Evolutionary conservation across 225 moss, liverwort and hornwort species (phyloP).

Genomic region (Marchantia paleacea): DNA sequence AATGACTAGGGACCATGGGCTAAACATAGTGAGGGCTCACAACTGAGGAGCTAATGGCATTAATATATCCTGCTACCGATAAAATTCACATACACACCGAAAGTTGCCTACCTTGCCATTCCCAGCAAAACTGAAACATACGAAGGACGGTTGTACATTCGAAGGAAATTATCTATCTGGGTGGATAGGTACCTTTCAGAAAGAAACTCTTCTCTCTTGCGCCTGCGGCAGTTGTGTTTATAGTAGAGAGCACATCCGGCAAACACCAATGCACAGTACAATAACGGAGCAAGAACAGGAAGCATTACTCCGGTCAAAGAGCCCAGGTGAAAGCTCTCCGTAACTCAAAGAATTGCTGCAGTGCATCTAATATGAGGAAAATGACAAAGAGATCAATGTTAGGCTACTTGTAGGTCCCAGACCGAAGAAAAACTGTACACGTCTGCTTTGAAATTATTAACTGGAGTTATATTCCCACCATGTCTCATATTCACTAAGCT

Average conservation of each 20-base stretch:
- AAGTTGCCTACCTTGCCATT: background rate
- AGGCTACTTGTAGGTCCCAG: no score
- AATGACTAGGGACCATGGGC: background rate
- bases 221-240: conserved; percentile 30
- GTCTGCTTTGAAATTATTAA: background rate
- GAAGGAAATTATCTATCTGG: background rate
- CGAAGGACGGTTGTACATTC: no score
- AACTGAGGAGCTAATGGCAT: background rate
- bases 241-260: conserved; percentile 37
- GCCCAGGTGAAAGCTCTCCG: background rate
- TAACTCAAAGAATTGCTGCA: background rate
- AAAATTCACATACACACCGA: background rate
- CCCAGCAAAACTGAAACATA: no score
- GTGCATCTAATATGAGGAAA: background rate
- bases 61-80: background rate
- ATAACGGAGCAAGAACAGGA: conserved; percentile 23
- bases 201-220: conserved; percentile 14
- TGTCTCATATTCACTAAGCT: background rate
- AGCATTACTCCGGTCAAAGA: conserved; percentile 11
- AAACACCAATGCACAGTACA: conserved; percentile 31
- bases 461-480: background rate
- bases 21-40: background rate
- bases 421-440: no score
- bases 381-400: background rate
- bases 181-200: background rate